phyloP scores from a whole-genome alignment of 2,329 filamentous ascomycete species.

The Ascochyta rabiei region DNA sequence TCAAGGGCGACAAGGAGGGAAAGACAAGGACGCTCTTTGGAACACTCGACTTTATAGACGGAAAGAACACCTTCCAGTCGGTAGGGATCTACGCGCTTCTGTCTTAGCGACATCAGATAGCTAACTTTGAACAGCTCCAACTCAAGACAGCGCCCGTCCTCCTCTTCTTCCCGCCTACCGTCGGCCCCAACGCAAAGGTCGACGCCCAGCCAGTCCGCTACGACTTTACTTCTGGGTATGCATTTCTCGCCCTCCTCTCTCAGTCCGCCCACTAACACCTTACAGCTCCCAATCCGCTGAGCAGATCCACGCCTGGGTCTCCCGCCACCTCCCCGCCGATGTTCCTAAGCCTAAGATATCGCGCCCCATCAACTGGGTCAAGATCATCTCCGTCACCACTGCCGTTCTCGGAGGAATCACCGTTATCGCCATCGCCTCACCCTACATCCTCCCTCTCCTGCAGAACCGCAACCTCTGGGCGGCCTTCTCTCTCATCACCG shows the following conservation, averaged over 20 bases:
- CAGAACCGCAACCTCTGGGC: constrained; percentile 96
- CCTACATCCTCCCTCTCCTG: constrained; percentile 79
- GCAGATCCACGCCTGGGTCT: constrained; percentile 77
- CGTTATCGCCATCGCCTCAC: constrained; percentile 71
- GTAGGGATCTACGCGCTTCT: constrained; percentile 57
- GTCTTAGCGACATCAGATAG: background rate
- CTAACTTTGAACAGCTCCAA: constrained; percentile 70
- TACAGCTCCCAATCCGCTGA: constrained; percentile 75
- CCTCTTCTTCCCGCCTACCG: constrained; percentile 83
- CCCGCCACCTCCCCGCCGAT: constrained; percentile 73
- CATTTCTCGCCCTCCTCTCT: background rate
- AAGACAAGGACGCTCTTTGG: constrained; percentile 78
- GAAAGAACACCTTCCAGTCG: constrained; percentile 83
- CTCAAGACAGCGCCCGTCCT: constrained; percentile 94
- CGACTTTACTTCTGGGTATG: constrained; percentile 83
- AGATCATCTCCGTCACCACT: constrained; percentile 71
- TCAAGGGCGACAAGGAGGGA: constrained; percentile 77
- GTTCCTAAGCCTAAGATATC: constrained; percentile 74
- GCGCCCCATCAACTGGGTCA: constrained; percentile 86
- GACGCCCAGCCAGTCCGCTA: constrained; percentile 75
- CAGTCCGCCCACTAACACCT: constrained; percentile 1
- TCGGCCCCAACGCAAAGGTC: constrained; percentile 76
- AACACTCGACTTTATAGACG: constrained; percentile 86
- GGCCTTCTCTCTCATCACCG: constrained; percentile 82
- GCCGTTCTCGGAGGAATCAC: constrained; percentile 73